phyloP scores from a whole-genome alignment of 495 filamentous ascomycete genomes.

The Tricharina praecox region DNA sequence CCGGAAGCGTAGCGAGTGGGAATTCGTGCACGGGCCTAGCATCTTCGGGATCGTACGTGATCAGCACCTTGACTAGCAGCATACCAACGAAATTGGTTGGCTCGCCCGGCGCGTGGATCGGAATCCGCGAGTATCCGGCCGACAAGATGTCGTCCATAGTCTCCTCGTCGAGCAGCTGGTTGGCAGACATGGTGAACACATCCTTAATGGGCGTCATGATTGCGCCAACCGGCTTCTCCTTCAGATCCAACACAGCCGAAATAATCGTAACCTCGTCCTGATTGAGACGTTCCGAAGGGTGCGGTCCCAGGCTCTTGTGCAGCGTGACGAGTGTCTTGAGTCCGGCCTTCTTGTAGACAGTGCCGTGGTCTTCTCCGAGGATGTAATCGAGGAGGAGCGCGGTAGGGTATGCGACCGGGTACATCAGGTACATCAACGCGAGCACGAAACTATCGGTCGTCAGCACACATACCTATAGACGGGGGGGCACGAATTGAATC shows the following conservation, averaged over 20 bases:
- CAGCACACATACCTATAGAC: neutral
- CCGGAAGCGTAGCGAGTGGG: constrained; percentile 78
- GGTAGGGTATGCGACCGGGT: constrained; percentile 72
- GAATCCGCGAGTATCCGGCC: constrained; percentile 87
- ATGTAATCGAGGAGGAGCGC: constrained; percentile 78
- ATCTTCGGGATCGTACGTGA: constrained; percentile 96
- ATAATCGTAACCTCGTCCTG: constrained; percentile 98
- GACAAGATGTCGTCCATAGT: constrained; percentile 87
- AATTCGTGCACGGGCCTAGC: constrained; percentile 70
- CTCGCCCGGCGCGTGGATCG: constrained; percentile 76
- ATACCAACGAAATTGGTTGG: constrained; percentile 82
- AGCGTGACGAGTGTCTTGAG: constrained; percentile 81
- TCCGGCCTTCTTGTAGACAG: constrained; percentile 88
- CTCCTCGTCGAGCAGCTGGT: constrained; percentile 73
- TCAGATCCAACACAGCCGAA: constrained; percentile 84
- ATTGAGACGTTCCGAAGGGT: constrained; percentile 69
- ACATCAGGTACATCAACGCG: constrained; percentile 76
- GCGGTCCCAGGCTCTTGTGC: constrained; percentile 75
- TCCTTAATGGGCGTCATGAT: constrained; percentile 99
- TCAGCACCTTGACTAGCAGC: constrained; percentile 93
- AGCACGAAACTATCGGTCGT: constrained; percentile 44
- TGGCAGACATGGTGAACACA: constrained; percentile 85
- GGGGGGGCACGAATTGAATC: neutral
- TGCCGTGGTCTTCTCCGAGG: constrained; percentile 82
- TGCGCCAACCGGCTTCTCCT: constrained; percentile 80